A percentile compares a stretch with the other conserved stretches of the same genome.
These are phyloP conservation scores for Lentinula edodes DNA, from an alignment of 768 basidiomycete genomes.

Conservation along the genomic window DNA sequence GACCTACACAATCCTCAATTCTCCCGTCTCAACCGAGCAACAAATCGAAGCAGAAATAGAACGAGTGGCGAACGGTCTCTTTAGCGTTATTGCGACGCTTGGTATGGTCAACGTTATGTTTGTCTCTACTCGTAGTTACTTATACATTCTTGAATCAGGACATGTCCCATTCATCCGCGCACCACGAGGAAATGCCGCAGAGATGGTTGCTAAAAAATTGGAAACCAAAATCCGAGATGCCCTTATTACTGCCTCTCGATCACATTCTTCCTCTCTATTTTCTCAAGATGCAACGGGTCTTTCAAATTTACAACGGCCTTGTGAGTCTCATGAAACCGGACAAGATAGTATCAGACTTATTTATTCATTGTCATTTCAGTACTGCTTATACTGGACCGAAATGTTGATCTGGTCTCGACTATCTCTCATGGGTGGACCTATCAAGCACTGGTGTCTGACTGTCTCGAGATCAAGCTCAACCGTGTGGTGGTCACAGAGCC, in stretches of 20 bases:
- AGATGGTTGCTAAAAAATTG: conserved; percentile 97
- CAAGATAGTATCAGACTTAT: background rate
- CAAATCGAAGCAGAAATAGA: conserved; percentile 94
- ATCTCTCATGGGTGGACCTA: conserved; percentile 98
- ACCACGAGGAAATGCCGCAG: conserved; percentile 94
- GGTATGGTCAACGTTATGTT: conserved; percentile 40
- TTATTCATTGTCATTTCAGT: conserved; percentile 43
- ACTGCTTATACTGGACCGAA: conserved; percentile 89
- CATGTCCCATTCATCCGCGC: conserved; percentile 93
- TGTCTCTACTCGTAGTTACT: background rate
- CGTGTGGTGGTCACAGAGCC: conserved; percentile 79
- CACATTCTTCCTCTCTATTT: conserved; percentile 62
- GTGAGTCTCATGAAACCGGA: conserved; percentile 37
- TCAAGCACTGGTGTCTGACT: conserved; percentile 96
- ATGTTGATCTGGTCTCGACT: conserved; percentile 91
- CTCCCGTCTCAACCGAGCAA: conserved; percentile 83
- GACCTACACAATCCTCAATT: conserved; percentile 86
- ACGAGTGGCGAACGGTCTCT: conserved; percentile 82
- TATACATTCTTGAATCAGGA: conserved; percentile 36
- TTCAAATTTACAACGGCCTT: conserved; percentile 81
- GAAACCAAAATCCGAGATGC: conserved; percentile 90
- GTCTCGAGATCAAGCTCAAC: conserved; percentile 94
- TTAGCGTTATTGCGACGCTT: conserved; percentile 85
- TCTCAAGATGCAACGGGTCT: conserved; percentile 77
- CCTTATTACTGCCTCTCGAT: conserved; percentile 63